Conservation (phyloP, 306 rosid species). For the Quercus parvula region DNA sequence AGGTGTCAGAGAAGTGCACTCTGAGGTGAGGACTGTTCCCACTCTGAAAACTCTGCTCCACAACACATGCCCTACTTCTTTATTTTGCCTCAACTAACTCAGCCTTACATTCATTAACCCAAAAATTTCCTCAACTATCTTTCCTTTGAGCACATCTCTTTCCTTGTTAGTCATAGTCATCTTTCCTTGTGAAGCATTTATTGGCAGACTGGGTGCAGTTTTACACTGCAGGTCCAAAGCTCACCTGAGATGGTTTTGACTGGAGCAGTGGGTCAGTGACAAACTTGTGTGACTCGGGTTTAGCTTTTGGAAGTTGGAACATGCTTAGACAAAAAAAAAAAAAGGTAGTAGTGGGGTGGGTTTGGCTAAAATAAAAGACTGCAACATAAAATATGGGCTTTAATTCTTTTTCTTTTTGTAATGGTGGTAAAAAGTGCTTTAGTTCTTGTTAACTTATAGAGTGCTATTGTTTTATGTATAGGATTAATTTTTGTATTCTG, state of each 20-base stretch:
- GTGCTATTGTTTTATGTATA: too few species aligned
- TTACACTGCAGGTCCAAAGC: slow-evolving; percentile 23
- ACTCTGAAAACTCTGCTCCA: slow-evolving; percentile 57
- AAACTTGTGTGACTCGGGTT: background rate
- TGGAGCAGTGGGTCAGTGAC: background rate
- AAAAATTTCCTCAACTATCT: slow-evolving; percentile 30
- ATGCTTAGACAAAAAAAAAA: background rate
- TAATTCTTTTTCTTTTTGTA: too few species aligned
- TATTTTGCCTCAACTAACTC: slow-evolving; percentile 49
- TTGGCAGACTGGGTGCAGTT: slow-evolving; percentile 35
- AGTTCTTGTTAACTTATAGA: too few species aligned
- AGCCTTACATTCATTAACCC: slow-evolving; percentile 48
- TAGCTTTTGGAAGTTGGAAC: background rate
- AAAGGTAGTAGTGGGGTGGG: too few species aligned
- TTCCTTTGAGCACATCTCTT: slow-evolving; percentile 34
- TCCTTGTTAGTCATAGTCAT: slow-evolving; percentile 36
- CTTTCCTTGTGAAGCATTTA: slow-evolving; percentile 26
- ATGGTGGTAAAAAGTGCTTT: too few species aligned
- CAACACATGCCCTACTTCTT: slow-evolving; percentile 58
- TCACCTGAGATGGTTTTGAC: slow-evolving; percentile 38
- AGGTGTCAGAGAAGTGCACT: slow-evolving; percentile 67
- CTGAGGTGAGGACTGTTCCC: slow-evolving; percentile 60
- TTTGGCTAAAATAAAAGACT: too few species aligned
- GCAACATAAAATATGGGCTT: too few species aligned
- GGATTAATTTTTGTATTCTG: too few species aligned